These are phyloP conservation scores for Ceratocystis eucalypticola DNA, from an alignment of 2,329 filamentous ascomycete species.

Conservation along the genomic window DNA sequence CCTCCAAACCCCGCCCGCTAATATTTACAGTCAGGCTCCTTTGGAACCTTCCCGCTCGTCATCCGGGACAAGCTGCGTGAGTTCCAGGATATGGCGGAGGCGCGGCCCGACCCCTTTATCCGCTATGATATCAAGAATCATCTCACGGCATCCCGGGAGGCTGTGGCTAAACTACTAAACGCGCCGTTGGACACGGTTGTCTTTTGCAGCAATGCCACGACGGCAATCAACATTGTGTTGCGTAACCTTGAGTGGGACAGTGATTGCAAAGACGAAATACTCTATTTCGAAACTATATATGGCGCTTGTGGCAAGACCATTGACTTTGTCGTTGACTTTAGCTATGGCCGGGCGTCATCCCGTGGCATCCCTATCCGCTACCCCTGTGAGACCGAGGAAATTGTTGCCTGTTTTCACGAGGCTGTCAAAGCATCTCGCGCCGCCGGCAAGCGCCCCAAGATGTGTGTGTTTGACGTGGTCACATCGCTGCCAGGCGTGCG, in stretches of 20 bases:
- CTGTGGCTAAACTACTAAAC: constrained; percentile 52
- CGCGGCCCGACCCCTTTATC: constrained; percentile 61
- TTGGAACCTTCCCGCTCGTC: constrained; percentile 55
- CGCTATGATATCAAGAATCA: constrained; percentile 50
- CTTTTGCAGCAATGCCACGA: constrained; percentile 70
- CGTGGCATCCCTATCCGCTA: constrained; percentile 49
- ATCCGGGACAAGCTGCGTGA: constrained; percentile 46
- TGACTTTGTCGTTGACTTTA: constrained; percentile 56
- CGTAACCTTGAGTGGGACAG: constrained; percentile 54
- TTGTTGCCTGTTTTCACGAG: constrained; percentile 47
- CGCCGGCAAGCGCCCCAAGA: constrained; percentile 47
- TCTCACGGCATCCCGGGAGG: constrained; percentile 50
- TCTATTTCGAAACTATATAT: constrained; percentile 71
- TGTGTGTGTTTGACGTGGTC: constrained; percentile 59
- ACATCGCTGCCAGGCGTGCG: constrained; percentile 64
- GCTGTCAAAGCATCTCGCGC: constrained; percentile 40
- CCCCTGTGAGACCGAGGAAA: constrained; percentile 54
- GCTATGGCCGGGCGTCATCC: constrained; percentile 31
- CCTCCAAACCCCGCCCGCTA: neutral
- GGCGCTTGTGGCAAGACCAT: constrained; percentile 62
- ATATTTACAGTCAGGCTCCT: constrained; percentile 46
- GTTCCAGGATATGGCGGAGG: constrained; percentile 56
- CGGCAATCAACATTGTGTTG: constrained; percentile 65
- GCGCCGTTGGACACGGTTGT: constrained; percentile 54
- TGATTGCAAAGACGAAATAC: constrained; percentile 62